Conservation (phyloP, 2,329 filamentous ascomycete genomes). For the Fusarium scirpi region DNA sequence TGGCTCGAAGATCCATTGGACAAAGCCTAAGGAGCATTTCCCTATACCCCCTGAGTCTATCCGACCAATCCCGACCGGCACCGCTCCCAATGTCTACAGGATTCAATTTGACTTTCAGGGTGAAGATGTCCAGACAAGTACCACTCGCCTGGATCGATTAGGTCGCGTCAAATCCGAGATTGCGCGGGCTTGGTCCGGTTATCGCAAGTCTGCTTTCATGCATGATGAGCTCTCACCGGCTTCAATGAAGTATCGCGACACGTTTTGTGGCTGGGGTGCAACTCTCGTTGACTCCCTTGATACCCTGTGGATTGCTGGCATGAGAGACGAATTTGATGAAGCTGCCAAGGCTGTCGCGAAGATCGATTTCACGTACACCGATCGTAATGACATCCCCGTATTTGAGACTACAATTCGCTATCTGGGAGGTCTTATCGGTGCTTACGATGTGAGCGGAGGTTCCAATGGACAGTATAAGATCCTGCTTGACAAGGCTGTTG, state of each 20-base stretch:
- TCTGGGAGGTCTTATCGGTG: constrained; percentile 84
- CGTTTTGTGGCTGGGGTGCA: constrained; percentile 92
- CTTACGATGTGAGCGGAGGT: constrained; percentile 85
- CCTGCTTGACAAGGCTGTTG: constrained; percentile 80
- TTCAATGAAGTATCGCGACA: constrained; percentile 74
- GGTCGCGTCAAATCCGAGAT: constrained; percentile 79
- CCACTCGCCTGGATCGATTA: constrained; percentile 73
- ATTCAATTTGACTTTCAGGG: constrained; percentile 80
- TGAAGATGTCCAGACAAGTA: constrained; percentile 71
- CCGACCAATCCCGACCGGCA: constrained; percentile 79
- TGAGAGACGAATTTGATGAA: constrained; percentile 83
- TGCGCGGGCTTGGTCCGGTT: constrained; percentile 83
- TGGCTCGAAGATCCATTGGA: constrained; percentile 73
- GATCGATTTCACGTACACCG: constrained; percentile 85
- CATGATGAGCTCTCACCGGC: constrained; percentile 89
- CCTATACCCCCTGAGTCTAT: constrained; percentile 78
- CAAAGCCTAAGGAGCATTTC: constrained; percentile 79
- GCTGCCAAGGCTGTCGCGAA: constrained; percentile 75
- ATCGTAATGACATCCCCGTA: constrained; percentile 78
- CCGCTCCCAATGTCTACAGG: constrained; percentile 75
- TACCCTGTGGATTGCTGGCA: constrained; percentile 87
- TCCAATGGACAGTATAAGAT: constrained; percentile 67
- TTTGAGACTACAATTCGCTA: constrained; percentile 96
- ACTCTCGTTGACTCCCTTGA: constrained; percentile 86
- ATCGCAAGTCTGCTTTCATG: constrained; percentile 82